Base-by-base conservation (phyloP, 148 eudicot species). In the Spergularia marina region DNA sequence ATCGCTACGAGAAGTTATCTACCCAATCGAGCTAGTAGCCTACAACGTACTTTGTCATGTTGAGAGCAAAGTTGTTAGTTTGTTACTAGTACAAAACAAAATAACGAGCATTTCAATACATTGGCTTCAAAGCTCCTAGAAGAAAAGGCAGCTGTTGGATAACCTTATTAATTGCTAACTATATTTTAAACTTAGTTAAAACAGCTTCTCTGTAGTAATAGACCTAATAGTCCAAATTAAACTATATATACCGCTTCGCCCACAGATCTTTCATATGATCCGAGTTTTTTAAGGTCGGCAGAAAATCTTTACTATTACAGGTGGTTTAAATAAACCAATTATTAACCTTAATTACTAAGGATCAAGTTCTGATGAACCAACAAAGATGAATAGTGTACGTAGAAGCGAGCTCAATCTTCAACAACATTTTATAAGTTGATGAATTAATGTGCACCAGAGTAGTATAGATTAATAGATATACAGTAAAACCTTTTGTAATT, bases 201-300 rank as follows among this genome's bases (percentile, higher is more conserved):
- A 39, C 4, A 13, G 4, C 36, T 10, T 4, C 21, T 21, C 18
- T 4, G 52, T n/a, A 4, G 5, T 25, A 30, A 62, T 13, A 30
- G 34, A 2, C 66, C 44, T 3, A 12, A 1, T 20, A 30, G 34
- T 7, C 66, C 44, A 12, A 12, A 4, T 20, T 36, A 60, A 25
- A 59, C 8, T 17, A 2, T 3, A 52, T 54, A 44, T 44, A 44
- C 7, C 49, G 10, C 7, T 44, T 6, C 57, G 61, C 75, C 68
- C 74, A 70, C 74, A 70, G 36, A 30, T 23, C 25, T 20, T 49
- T 3, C 60, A 18, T 61, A 61, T 8, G 4, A 0, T 13, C 44
- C 21, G 18, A 30, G 15, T 25, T 67, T 68, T 76, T 66, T 23
- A 12, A 61, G 23, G 75, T 72, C 65, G 65, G 75, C 54, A 72